phyloP scores from a whole-genome alignment of 2,329 filamentous ascomycete genomes.

The Epichloe scottii region DNA sequence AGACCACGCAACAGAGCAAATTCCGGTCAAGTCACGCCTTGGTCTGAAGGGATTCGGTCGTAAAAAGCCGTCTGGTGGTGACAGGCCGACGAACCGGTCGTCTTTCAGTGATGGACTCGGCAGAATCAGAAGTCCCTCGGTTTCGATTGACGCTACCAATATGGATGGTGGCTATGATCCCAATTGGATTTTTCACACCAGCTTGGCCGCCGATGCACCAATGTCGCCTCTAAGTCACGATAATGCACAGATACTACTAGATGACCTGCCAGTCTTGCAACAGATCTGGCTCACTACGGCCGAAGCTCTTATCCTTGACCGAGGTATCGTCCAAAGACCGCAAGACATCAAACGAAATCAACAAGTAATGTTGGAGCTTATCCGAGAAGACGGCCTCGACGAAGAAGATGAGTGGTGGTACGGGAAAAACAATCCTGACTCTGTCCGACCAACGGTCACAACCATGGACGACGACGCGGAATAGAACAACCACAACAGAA shows the following conservation, averaged over 20 bases:
- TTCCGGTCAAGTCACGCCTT: constrained; percentile 36
- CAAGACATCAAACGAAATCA: constrained; percentile 52
- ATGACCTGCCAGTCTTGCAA: constrained; percentile 44
- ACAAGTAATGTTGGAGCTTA: constrained; percentile 50
- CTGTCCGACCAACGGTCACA: constrained; percentile 38
- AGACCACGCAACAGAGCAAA: constrained; percentile 23
- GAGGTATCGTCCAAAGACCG: constrained; percentile 43
- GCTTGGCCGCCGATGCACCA: constrained; percentile 47
- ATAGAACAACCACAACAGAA: constrained; percentile 8
- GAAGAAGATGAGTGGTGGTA: constrained; percentile 54
- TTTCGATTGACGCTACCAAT: constrained; percentile 18
- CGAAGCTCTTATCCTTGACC: constrained; percentile 47
- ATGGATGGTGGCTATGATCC: constrained; percentile 16
- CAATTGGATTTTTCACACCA: constrained; percentile 44
- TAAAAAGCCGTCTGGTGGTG: constrained; percentile 38
- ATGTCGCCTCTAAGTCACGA: constrained; percentile 43
- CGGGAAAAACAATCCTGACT: constrained; percentile 38
- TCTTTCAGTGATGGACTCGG: constrained; percentile 14
- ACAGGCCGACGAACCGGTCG: constrained; percentile 10
- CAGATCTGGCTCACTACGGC: constrained; percentile 52
- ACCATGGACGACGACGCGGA: constrained; percentile 40
- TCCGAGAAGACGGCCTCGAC: constrained; percentile 45
- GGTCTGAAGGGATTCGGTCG: constrained; percentile 41
- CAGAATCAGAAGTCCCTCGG: constrained; percentile 15
- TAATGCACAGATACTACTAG: constrained; percentile 35